Base-by-base conservation (phyloP, 2,329 filamentous ascomycete genomes). In the Penicillium vulpinum region DNA sequence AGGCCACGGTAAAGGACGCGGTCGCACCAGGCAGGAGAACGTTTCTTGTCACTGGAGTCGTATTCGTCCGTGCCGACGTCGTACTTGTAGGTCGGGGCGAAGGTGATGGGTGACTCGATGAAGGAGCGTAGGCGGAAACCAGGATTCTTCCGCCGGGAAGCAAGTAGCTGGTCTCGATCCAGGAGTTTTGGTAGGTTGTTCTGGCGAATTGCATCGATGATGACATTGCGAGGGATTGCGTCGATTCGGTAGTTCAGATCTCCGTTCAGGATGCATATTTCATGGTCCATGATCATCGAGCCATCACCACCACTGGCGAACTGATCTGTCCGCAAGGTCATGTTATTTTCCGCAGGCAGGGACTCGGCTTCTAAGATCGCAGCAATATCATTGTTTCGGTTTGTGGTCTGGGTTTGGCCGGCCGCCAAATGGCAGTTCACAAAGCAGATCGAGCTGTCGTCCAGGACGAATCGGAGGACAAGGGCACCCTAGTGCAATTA, bases 201-300 rank as follows among this genome's bases (percentile, higher is more conserved):
- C 40, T 88, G 83, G 61, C 90, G 88, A 49, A 97, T 85, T 1
- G 91, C 92, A 58, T 88, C 88, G 53, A 97, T 89, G 3, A 99
- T 93, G 0, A 90, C 92, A 68, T 97, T 91, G 48, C 94, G 90
- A 18, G 91, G 91, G 85, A 97, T 97, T 24, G 92, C 92, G 73
- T 99, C 94, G 68, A 99, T 97, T 60, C 94, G 92, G 74, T 99
- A 99, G 76, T 99, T 99, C 48, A 99, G 82, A 72, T 99, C 94
- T 28, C 94, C 94, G 67, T 97, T 97, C 40, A 97, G 78, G 46
- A 99, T 86, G 73, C 93, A 97, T n/a, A 99, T 88, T 75, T 99
- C 94, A 70, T 99, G 94, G 70, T 99, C 94, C 56, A 97, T 81
- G 57, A 99, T 90, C 88, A 97, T 92, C 39, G 87, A 88, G 7